Conservation (phyloP, 2,329 filamentous ascomycete species). For the Fusarium redolens region DNA sequence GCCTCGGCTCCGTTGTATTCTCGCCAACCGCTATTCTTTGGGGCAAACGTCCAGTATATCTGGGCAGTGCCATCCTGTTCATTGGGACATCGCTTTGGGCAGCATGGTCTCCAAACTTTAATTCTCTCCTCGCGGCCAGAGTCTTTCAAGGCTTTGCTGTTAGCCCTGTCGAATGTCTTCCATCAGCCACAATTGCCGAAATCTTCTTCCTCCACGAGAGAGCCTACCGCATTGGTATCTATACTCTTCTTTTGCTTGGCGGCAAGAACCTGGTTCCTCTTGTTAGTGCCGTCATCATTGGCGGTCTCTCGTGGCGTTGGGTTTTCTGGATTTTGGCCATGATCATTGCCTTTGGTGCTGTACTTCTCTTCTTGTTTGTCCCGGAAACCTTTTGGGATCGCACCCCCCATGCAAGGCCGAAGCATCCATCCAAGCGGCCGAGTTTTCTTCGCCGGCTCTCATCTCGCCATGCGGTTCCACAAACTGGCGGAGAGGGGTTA, state of each 20-base stretch:
- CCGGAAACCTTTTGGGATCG: conserved; percentile 98
- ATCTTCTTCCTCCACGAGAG: conserved; percentile 97
- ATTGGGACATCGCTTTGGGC: conserved; percentile 84
- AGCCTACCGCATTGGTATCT: conserved; percentile 92
- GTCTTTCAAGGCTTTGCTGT: conserved; percentile 90
- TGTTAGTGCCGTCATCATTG: conserved; percentile 86
- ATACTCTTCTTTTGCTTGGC: conserved; percentile 87
- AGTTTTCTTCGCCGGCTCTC: conserved; percentile 62
- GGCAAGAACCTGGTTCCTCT: conserved; percentile 93
- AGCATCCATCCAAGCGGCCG: conserved; percentile 52
- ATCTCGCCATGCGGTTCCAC: conserved; percentile 50
- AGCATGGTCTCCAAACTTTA: conserved; percentile 82
- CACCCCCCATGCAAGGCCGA: conserved; percentile 64
- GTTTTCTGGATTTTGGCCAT: conserved; percentile 91
- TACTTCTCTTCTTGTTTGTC: conserved; percentile 87
- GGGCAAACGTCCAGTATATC: conserved; percentile 91
- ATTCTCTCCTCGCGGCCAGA: conserved; percentile 81
- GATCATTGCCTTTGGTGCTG: conserved; percentile 75
- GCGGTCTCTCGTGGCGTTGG: conserved; percentile 84
- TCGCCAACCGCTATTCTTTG: conserved; percentile 92
- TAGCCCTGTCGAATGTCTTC: conserved; percentile 90
- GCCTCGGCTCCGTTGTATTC: conserved; percentile 83
- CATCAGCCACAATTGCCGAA: conserved; percentile 93
- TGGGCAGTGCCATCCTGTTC: conserved; percentile 81
- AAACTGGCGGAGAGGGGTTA: conserved; percentile 1